A percentile compares a stretch with the other conserved stretches of the same genome.
Conservation (phyloP, 352 stramenopile species). For the Phytophthora lateralis region DNA sequence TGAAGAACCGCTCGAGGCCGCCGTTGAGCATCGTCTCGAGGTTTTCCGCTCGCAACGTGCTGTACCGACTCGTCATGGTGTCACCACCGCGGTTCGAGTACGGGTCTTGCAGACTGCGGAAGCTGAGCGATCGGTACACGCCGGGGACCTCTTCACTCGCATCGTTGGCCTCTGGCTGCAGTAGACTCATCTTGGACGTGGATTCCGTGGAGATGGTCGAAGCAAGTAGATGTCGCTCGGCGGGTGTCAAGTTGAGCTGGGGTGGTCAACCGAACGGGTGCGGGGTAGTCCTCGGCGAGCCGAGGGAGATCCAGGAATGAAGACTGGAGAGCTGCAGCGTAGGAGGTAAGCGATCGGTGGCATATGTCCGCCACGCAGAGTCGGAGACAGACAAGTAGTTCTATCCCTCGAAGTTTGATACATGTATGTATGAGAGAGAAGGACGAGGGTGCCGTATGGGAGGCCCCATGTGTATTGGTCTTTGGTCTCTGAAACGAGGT, state of each 20-base stretch:
- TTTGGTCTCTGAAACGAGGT: too few relatives aligned
- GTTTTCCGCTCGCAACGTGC: slow-evolving; percentile 53
- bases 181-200: background rate
- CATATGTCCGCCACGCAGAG: too few relatives aligned
- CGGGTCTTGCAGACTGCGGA: slow-evolving; percentile 60
- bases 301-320: background rate
- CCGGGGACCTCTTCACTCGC: background rate
- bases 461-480: too few relatives aligned
- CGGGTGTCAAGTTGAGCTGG: background rate
- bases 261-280: background rate
- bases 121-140: slow-evolving; percentile 41
- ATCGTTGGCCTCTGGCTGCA: background rate
- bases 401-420: too few relatives aligned
- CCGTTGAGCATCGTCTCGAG: slow-evolving; percentile 65
- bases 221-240: background rate
- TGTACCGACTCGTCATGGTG: slow-evolving; percentile 46
- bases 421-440: too few relatives aligned
- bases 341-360: too few relatives aligned
- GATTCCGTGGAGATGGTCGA: background rate
- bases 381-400: too few relatives aligned
- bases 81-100: slow-evolving; percentile 49
- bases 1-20: slow-evolving; percentile 69
- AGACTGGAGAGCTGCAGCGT: background rate
- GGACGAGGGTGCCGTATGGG: too few relatives aligned
- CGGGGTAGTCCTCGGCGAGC: background rate